Base-by-base conservation (phyloP, 768 basidiomycete species). In the Mycena venus region DNA sequence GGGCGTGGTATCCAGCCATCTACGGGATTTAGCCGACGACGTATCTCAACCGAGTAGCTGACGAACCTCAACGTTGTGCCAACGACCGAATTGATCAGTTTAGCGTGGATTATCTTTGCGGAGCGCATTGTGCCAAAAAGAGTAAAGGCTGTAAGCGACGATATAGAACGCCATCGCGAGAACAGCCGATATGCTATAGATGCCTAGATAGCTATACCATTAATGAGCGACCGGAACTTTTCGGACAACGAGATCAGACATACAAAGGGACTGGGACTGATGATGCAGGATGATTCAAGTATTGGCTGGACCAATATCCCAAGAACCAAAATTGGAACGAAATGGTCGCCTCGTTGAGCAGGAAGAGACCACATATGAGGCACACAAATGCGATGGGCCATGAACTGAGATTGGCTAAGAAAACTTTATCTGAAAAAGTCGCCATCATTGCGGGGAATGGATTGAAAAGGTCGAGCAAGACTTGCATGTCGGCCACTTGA, bases 271-370 rank as follows among this genome's bases (percentile, higher is more conserved):
- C 81, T 11, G 79, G 58, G 36, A 89, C 84, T 53, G 85, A 80
- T 5, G 79, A 80, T 6, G 85, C 59, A 10, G 79, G 79, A 47
- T 77, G 83, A 10, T 74, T 47, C 32, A 84, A 81, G 68, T 88
- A 88, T 75, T 87, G 85, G 4, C 81, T 78, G 2, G 88, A 85
- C 88, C 87, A 88, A 58, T 83, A 83, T 2, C 88, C 88, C 32
- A 88, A 82, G 72, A 82, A 86, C 84, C 87, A 89, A 0, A 81
- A 84, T 76, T 87, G 85, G 8, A 79, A 21, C 23, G 77, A 66
- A 51, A 68, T 68, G 14, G 74, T 11, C 1, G 82, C 31, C 19
- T 84, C 81, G 32, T 79, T 32, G 2, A 79, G 36, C 53, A 84
- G 19, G 21, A 78, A 70, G 15, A 76, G 75, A 3, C 81, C 36